phyloP scores from a whole-genome alignment of 371 early-diverging fungal genomes.

The Amoeboaphelidium protococcarum region DNA sequence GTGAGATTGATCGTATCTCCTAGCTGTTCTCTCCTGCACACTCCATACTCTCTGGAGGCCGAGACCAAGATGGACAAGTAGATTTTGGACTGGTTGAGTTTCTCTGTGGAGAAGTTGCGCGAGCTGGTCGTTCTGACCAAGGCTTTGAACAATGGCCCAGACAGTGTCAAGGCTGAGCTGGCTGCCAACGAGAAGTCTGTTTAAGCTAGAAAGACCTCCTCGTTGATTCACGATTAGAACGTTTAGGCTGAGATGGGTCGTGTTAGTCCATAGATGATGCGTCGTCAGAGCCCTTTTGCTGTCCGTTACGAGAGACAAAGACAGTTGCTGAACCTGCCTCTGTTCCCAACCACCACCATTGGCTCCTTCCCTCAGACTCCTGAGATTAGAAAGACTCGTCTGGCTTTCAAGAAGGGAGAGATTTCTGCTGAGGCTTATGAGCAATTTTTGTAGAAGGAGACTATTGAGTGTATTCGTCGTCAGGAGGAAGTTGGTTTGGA shows the following conservation, averaged over 20 bases:
- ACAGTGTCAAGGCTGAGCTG: conserved; percentile 32
- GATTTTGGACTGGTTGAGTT: conserved; percentile 68
- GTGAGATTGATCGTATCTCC: conserved; percentile 50
- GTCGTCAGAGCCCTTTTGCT: conserved; percentile 40
- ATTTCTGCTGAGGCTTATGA: conserved; percentile 39
- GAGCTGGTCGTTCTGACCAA: conserved; percentile 46
- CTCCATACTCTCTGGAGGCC: conserved; percentile 56
- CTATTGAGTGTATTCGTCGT: conserved; percentile 46
- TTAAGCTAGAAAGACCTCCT: conserved; percentile 41
- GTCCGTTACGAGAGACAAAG: conserved; percentile 46
- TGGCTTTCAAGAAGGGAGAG: conserved; percentile 59
- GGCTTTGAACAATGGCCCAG: conserved; percentile 32
- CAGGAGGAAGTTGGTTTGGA: conserved; percentile 71
- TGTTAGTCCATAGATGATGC: conserved; percentile 38
- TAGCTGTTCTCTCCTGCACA: conserved; percentile 72
- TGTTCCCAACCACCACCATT: conserved; percentile 86
- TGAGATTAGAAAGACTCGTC: conserved; percentile 72
- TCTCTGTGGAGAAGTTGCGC: conserved; percentile 66
- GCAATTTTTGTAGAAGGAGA: conserved; percentile 58
- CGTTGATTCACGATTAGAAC: conserved; percentile 46
- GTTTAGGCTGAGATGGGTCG: conserved; percentile 46
- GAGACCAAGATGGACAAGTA: conserved; percentile 52
- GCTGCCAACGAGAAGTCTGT: conserved; percentile 34
- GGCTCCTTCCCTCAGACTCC: conserved; percentile 95
- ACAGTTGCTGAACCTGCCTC: conserved; percentile 48